phyloP scores from a whole-genome alignment of 2,329 filamentous ascomycete genomes.

The Xylariaceae sp. region DNA sequence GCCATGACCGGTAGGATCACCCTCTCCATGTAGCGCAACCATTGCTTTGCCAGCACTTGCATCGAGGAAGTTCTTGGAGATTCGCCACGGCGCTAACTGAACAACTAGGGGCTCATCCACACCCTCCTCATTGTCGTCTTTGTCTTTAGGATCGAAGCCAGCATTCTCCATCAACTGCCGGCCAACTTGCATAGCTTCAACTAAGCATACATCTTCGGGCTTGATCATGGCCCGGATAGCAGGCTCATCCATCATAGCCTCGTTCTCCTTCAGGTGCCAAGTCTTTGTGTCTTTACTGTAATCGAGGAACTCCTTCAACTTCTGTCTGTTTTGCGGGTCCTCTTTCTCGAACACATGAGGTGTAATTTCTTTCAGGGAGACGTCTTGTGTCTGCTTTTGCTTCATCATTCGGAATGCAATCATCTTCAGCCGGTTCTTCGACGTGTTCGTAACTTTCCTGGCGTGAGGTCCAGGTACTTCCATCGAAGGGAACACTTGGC shows the following conservation, averaged over 20 bases:
- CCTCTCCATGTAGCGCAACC: conserved; percentile 92
- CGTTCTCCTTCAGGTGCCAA: conserved; percentile 78
- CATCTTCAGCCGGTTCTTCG: conserved; percentile 96
- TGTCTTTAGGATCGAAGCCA: conserved; percentile 76
- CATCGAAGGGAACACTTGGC: conserved; percentile 89
- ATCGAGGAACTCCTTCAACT: conserved; percentile 93
- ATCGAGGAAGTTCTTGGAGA: conserved; percentile 94
- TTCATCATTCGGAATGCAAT: conserved; percentile 88
- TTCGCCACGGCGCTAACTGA: conserved; percentile 94
- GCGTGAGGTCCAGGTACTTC: conserved; percentile 95
- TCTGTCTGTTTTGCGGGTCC: conserved; percentile 94
- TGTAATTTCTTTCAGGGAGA: conserved; percentile 84
- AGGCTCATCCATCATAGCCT: conserved; percentile 80
- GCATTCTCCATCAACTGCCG: conserved; percentile 90
- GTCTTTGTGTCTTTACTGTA: conserved; percentile 89
- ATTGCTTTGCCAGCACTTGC: conserved; percentile 95
- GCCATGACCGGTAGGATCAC: conserved; percentile 91
- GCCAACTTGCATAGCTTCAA: conserved; percentile 97
- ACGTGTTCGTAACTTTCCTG: conserved; percentile 93
- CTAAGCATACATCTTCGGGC: conserved; percentile 91
- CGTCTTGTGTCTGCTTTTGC: conserved; percentile 71
- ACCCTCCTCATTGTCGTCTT: conserved; percentile 71
- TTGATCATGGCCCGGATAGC: conserved; percentile 87
- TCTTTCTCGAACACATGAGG: conserved; percentile 91
- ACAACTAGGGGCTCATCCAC: conserved; percentile 78